Evolutionary conservation across 1,284 basidiomycete species (phyloP).

Genomic region (Phylloboletellus chloephorus): DNA sequence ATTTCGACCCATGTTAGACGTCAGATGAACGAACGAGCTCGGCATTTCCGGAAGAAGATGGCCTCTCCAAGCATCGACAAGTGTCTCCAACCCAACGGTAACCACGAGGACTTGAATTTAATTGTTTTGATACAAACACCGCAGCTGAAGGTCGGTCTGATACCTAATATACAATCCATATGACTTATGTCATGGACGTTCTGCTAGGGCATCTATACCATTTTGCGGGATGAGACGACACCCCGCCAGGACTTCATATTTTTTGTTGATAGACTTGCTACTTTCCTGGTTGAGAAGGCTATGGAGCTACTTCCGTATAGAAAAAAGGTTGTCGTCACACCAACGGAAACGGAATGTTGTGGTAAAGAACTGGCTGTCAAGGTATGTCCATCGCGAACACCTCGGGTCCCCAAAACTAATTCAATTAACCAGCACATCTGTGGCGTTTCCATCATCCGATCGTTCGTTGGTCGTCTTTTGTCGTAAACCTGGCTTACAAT

Average conservation of each 20-base stretch:
- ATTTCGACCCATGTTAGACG: constrained; percentile 88
- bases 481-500: constrained; percentile 10
- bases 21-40: constrained; percentile 75
- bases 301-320: constrained; percentile 75
- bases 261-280: constrained; percentile 82
- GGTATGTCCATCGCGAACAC: constrained; percentile 29
- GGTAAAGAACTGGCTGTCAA: constrained; percentile 64
- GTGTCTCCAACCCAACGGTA: constrained; percentile 32
- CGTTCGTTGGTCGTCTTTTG: constrained; percentile 42
- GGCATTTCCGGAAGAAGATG: constrained; percentile 70
- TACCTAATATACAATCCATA: constrained; percentile 26
- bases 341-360: constrained; percentile 47
- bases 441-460: constrained; percentile 80
- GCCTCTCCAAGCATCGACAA: constrained; percentile 40
- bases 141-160: constrained; percentile 63
- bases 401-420: constrained; percentile 3
- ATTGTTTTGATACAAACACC: constrained; percentile 74
- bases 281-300: constrained; percentile 81
- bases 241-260: constrained; percentile 84
- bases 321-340: constrained; percentile 63
- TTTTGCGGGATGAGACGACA: constrained; percentile 69
- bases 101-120: constrained; percentile 47
- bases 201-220: constrained; percentile 80
- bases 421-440: constrained; percentile 48
- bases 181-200: constrained; percentile 35